These are phyloP conservation scores for Colletotrichum truncatum DNA, from an alignment of 2,329 filamentous ascomycete species.

Conservation along the genomic window DNA sequence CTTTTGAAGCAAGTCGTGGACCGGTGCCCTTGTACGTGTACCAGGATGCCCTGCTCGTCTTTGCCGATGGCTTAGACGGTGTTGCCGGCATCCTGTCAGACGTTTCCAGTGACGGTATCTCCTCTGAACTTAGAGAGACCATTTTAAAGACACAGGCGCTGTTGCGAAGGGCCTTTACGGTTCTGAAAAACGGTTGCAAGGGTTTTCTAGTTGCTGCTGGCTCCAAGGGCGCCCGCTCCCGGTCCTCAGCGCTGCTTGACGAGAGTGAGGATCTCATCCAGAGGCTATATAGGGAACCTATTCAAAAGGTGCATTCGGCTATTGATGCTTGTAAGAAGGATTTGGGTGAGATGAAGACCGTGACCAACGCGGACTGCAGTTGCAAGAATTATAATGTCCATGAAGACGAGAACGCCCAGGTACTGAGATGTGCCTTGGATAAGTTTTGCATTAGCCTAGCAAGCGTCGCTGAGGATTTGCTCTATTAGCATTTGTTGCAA, in stretches of 20 bases:
- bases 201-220: not conserved
- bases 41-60: slow-evolving; percentile 18
- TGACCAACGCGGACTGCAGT: not conserved
- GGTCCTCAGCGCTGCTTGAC: not conserved
- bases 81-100: not conserved
- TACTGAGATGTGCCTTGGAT: slow-evolving; percentile 4
- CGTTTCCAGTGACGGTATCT: too few species aligned
- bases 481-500: too few species aligned
- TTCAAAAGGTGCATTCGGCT: not conserved
- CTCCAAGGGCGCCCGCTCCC: not conserved
- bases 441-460: not conserved
- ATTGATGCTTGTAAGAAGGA: slow-evolving; percentile 9
- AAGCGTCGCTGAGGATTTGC: not conserved
- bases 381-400: not conserved
- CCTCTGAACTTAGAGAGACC: not conserved
- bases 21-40: slow-evolving; percentile 17
- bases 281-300: not conserved
- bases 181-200: slow-evolving; percentile 15
- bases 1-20: slow-evolving; percentile 20
- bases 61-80: slow-evolving; percentile 6
- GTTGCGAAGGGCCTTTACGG: slow-evolving; percentile 1
- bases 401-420: not conserved
- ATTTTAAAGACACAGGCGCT: not conserved
- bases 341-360: not conserved
- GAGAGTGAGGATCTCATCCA: not conserved